phyloP scores from a whole-genome alignment of 805 yeast genomes.

The Kodamaea restingae region DNA sequence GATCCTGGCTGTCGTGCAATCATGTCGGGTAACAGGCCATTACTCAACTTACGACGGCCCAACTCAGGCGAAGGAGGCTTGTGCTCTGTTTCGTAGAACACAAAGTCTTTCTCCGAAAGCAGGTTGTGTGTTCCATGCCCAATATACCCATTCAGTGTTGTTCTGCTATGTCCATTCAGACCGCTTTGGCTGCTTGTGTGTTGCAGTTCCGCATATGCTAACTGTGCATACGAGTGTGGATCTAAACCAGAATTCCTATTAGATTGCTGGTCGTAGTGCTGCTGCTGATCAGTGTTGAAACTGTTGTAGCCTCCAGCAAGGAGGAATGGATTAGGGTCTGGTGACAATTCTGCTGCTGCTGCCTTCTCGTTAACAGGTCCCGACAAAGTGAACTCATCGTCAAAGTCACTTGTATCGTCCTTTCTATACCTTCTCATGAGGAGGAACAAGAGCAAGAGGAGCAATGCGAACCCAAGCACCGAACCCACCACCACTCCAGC shows the following conservation, averaged over 20 bases:
- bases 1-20: slow-evolving; percentile 44
- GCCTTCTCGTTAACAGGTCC: slow-evolving; percentile 22
- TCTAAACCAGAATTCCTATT: slow-evolving; percentile 7
- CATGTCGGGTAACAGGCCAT: slow-evolving; percentile 52
- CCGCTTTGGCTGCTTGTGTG: slow-evolving; percentile 6
- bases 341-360: slow-evolving; percentile 8
- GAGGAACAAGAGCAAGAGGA: slow-evolving; percentile 18
- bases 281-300: slow-evolving; percentile 11
- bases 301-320: slow-evolving; percentile 18
- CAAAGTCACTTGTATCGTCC: slow-evolving; percentile 20
- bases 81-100: slow-evolving; percentile 8
- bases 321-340: slow-evolving; percentile 23
- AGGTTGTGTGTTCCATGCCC: slow-evolving; percentile 5
- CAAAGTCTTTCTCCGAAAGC: slow-evolving; percentile 12
- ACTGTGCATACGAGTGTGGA: slow-evolving; percentile 11
- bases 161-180: slow-evolving; percentile 13
- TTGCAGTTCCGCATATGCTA: slow-evolving; percentile 9
- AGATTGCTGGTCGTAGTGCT: not conserved
- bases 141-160: slow-evolving; percentile 8
- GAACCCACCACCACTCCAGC: slow-evolving; percentile 44
- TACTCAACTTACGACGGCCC: slow-evolving; percentile 49
- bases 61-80: slow-evolving; percentile 19
- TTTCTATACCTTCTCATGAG: slow-evolving; percentile 13
- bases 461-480: slow-evolving; percentile 34
- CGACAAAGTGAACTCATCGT: slow-evolving; percentile 31